Evolutionary conservation across 768 basidiomycete species (phyloP).

Genomic region (Rhizopogon vulgaris): DNA sequence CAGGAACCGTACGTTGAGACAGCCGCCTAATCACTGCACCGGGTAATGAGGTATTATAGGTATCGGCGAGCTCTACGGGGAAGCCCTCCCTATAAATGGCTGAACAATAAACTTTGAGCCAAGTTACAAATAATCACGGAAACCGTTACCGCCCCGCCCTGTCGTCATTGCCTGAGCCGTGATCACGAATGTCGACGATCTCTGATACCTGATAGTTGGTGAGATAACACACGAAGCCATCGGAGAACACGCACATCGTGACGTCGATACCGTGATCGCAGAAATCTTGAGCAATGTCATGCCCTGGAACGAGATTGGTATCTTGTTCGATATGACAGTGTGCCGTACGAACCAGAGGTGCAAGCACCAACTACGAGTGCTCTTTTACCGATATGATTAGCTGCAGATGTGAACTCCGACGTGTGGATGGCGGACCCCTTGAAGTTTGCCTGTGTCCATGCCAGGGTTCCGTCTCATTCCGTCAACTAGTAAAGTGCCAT

Average conservation of each 20-base stretch:
- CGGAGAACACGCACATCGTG: slow-evolving; percentile 16
- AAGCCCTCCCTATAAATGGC: slow-evolving; percentile 13
- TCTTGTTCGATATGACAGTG: neutral
- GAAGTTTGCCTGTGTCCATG: slow-evolving; percentile 35
- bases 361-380: slow-evolving; percentile 66
- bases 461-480: neutral
- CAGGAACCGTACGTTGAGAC: slow-evolving; percentile 14
- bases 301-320: slow-evolving; percentile 13
- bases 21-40: slow-evolving; percentile 10
- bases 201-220: slow-evolving; percentile 13
- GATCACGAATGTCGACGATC: slow-evolving; percentile 19
- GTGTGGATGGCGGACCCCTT: slow-evolving; percentile 53
- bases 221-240: slow-evolving; percentile 1
- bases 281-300: slow-evolving; percentile 34
- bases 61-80: slow-evolving; percentile 18
- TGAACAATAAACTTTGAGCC: neutral
- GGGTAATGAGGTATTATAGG: slow-evolving; percentile 13
- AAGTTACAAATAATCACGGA: neutral
- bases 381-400: slow-evolving; percentile 52
- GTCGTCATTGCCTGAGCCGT: slow-evolving; percentile 7
- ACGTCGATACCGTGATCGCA: slow-evolving; percentile 23
- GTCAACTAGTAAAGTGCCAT: neutral
- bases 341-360: slow-evolving; percentile 40
- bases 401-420: slow-evolving; percentile 39
- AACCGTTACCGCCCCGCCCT: slow-evolving; percentile 6